Evolutionary conservation across 1,139 yeast species (phyloP), one percentile per base, ranked within the genome.

Genomic region (Zygotorulaspora mrakii): DNA sequence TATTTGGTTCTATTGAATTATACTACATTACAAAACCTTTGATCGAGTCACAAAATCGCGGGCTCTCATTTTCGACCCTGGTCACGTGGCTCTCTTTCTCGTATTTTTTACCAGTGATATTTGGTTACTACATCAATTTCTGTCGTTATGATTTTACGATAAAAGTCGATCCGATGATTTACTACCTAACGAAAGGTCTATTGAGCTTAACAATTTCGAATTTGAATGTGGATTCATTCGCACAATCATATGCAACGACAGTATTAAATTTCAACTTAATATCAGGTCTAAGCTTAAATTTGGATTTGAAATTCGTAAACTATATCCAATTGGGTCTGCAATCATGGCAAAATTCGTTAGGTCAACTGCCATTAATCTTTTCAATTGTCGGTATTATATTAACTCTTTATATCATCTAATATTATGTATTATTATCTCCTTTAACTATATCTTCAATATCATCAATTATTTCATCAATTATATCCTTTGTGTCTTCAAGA

Each of bases 41-140:
- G 28, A 37, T 37, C 27, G 32, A n/a, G 17, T 31, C 16, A 12
- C 48, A 37, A 35, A 37, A 38, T 21, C 49, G 38, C n/a, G 32
- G 38, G 30, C 36, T 37, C 7, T 41, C 45, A 3, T 25, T 40
- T 39, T 31, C 40, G 23, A 34, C 42, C 17, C 48, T 42, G 36
- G 20, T 31, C 21, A 37, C 45, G 5, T 59, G 64, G 62, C 27
- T 45, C 21, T 7, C 29, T 6, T 32, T 49, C 27, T 49, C 57
- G 11, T 27, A 50, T 17, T 30, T 41, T 7, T 2, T 54, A 12
- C 64, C 64, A n/a, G 30, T 48, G 4, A 23, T 56, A 1, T 36
- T 49, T n/a, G 47, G 53, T 13, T 57, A 57, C 45, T 59, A 57
- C 42, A 40, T 59, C 47, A 59, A 57, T 42, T 59, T 59, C 34